Evolutionary conservation across 805 yeast genomes (phyloP), one percentile per base, ranked within the genome.

Genomic region (Nakazawaea sp.): DNA sequence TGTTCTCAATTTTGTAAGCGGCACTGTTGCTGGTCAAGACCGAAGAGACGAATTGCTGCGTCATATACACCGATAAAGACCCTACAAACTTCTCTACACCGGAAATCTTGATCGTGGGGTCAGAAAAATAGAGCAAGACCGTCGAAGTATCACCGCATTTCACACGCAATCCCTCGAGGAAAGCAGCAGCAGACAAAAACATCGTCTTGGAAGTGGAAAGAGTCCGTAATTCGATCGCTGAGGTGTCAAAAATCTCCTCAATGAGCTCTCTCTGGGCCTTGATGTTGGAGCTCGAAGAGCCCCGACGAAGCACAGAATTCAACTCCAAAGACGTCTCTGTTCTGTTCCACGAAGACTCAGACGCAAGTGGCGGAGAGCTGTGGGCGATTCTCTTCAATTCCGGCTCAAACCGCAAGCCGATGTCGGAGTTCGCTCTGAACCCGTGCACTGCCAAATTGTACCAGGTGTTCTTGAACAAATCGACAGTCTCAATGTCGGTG

Each of bases 371-470:
- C 2, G 96, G 96, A 4, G 97, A 72, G 51, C 73, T 83, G 53
- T 81, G 75, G 1, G 98, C 97, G 46, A 92, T 82, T 37, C 78
- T 64, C 47, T 71, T 66, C 29, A 90, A 65, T 19, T 75, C 73
- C 0, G 47, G 47, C 30, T 58, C 55, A 49, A 72, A 69, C n/a
- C 60, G 59, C 38, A 61, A 58, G 12, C 75, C 70, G 50, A 78
- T 62, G 11, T 65, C 63, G 0, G 92, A 78, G 26, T 66, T 66
- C 38, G 66, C 65, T n/a, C 77, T 71, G 53, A 79, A 87, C 0
- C 98, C 98, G 57, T 92, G 96, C 19, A 89, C 83, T 4, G 81
- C 90, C 69, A 92, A 66, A 51, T 90, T 92, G 56, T 86, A 87
- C 99, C 99, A 92, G 30, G 87, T 77, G 56, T 92, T 83, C 51